phyloP scores from a whole-genome alignment of 257 asterid species.

The Paraleonurus japonicus region DNA sequence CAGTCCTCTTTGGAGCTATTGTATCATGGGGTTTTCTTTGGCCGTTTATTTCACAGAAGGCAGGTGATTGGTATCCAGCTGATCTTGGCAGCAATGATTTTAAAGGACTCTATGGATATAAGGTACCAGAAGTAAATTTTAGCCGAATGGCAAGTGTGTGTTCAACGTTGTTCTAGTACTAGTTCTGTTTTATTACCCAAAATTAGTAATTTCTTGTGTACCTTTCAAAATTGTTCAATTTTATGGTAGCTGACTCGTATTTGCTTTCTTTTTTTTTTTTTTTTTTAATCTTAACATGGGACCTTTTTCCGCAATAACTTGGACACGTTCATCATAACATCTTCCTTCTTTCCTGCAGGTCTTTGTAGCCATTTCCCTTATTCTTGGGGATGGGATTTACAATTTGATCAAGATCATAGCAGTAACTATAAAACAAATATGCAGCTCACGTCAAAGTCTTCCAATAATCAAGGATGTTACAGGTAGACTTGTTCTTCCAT shows the following conservation, averaged over 20 bases:
- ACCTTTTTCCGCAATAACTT: neutral
- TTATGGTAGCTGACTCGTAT: neutral
- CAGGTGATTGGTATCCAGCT: slow-evolving; percentile 95
- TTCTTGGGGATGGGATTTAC: slow-evolving; percentile 94
- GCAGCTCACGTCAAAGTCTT: slow-evolving; percentile 48
- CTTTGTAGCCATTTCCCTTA: slow-evolving; percentile 80
- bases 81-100: slow-evolving; percentile 89
- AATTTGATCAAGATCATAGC: slow-evolving; percentile 77
- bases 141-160: neutral
- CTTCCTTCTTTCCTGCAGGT: slow-evolving; percentile 47
- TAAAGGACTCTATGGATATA: slow-evolving; percentile 90
- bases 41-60: slow-evolving; percentile 75
- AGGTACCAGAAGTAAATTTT: slow-evolving; percentile 44
- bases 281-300: neutral
- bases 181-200: no score
- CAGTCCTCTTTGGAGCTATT: slow-evolving; percentile 90
- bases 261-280: neutral
- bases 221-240: neutral
- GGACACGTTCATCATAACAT: neutral
- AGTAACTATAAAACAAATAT: slow-evolving; percentile 61
- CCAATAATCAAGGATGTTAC: slow-evolving; percentile 47
- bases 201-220: no score
- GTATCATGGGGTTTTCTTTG: slow-evolving; percentile 96
- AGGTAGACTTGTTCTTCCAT: slow-evolving; percentile 44
- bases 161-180: no score